phyloP scores from a whole-genome alignment of 306 rosid genomes.

The Trifolium subterraneum region DNA sequence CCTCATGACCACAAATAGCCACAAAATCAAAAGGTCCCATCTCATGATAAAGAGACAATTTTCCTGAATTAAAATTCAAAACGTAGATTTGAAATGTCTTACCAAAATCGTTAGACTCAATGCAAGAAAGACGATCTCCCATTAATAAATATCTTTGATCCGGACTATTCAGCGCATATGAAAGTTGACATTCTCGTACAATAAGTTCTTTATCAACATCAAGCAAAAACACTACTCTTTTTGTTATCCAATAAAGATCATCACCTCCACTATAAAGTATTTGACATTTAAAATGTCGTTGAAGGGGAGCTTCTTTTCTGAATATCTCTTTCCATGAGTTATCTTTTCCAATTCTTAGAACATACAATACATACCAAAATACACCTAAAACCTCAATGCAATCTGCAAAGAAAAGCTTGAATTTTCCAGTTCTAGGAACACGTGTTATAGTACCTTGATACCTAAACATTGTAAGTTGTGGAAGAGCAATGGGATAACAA shows the following conservation, averaged over 20 bases:
- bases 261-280: too few species aligned
- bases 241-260: too few species aligned
- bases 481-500: too few species aligned
- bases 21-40: conserved; percentile 7
- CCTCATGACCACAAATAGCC: not conserved
- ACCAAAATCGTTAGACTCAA: too few species aligned
- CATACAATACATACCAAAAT: not conserved
- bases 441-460: not conserved
- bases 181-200: too few species aligned
- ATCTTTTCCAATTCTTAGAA: not conserved
- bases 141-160: too few species aligned
- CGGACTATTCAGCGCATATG: not conserved
- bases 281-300: not conserved
- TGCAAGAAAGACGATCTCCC: too few species aligned
- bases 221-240: too few species aligned
- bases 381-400: not conserved
- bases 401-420: not conserved
- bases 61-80: not conserved
- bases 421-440: not conserved
- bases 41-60: not conserved
- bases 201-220: too few species aligned
- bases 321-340: not conserved
- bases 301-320: not conserved
- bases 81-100: too few species aligned
- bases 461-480: too few species aligned